phyloP scores from a whole-genome alignment of 2,329 filamentous ascomycete species.

The Colletotrichum spaethianum region DNA sequence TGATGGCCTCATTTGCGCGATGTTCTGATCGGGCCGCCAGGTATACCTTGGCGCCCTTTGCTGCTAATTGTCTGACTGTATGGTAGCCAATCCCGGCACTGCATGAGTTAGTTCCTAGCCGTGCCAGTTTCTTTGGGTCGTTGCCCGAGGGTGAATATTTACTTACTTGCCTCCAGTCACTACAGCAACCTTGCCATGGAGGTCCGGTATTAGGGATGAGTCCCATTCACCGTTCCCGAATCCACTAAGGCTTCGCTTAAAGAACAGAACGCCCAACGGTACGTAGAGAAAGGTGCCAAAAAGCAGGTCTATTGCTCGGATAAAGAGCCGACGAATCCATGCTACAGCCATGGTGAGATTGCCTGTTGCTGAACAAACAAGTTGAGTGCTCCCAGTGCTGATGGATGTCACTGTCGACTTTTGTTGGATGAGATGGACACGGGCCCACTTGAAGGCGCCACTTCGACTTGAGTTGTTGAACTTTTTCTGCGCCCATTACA shows the following conservation, averaged over 20 bases:
- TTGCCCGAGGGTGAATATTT: not conserved
- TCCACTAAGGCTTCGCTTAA: not conserved
- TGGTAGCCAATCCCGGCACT: not conserved
- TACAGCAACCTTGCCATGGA: slow-evolving; percentile 11
- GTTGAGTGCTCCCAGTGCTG: too few species aligned
- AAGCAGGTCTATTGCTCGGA: not conserved
- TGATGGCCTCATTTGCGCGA: not conserved
- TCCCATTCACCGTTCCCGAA: not conserved
- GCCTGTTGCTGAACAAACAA: not conserved
- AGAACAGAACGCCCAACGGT: slow-evolving; percentile 1
- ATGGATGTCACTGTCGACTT: too few species aligned
- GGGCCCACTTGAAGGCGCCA: too few species aligned
- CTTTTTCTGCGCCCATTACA: too few species aligned
- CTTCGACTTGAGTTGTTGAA: too few species aligned
- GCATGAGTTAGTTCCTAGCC: not conserved
- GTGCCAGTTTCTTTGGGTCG: not conserved
- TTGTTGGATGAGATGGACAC: too few species aligned
- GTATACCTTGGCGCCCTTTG: not conserved
- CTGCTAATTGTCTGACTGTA: not conserved
- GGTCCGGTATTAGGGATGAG: not conserved
- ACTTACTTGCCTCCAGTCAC: slow-evolving; percentile 7
- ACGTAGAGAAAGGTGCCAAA: not conserved
- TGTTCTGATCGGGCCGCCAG: not conserved
- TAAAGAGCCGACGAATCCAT: not conserved
- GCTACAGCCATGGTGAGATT: not conserved